These are phyloP conservation scores for Seiridium unicorne DNA, from an alignment of 2,329 filamentous ascomycete genomes.

Conservation along the genomic window DNA sequence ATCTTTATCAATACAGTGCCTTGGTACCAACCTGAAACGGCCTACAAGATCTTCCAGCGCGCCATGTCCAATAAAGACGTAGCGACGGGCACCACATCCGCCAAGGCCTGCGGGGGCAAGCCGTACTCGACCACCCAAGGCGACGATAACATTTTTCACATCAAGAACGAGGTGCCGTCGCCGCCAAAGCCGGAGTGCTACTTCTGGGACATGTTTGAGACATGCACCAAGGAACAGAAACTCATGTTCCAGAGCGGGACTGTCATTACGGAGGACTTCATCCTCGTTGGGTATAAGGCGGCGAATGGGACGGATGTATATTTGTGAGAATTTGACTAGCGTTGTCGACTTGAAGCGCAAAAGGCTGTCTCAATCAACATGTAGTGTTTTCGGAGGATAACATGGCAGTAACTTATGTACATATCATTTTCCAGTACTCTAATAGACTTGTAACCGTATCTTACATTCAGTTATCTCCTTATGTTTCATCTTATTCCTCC, in stretches of 20 bases:
- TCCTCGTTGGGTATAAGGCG: conserved; percentile 4
- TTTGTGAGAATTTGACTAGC: background rate
- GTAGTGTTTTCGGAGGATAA: background rate
- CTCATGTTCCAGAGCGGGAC: background rate
- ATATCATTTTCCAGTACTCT: too few species aligned
- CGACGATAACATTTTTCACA: background rate
- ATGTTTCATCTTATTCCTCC: too few species aligned
- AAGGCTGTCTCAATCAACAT: too few species aligned
- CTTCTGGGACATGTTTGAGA: conserved; percentile 11
- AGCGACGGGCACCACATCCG: background rate
- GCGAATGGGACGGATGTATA: conserved; percentile 1
- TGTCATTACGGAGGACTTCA: conserved; percentile 7
- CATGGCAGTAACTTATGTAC: background rate
- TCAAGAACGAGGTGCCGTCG: background rate
- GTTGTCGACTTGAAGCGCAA: too few species aligned
- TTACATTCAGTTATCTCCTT: too few species aligned
- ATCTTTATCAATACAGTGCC: background rate
- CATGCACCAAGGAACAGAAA: conserved; percentile 1
- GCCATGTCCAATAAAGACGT: conserved; percentile 3
- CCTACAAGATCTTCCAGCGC: conserved; percentile 5
- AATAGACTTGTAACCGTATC: too few species aligned
- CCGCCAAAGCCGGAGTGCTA: conserved; percentile 7
- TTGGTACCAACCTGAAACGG: conserved; percentile 7
- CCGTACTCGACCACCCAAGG: background rate
- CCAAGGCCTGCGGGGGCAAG: background rate